Evolutionary conservation across 805 yeast genomes (phyloP).

Genomic region (Cephaloascus fragrans): DNA sequence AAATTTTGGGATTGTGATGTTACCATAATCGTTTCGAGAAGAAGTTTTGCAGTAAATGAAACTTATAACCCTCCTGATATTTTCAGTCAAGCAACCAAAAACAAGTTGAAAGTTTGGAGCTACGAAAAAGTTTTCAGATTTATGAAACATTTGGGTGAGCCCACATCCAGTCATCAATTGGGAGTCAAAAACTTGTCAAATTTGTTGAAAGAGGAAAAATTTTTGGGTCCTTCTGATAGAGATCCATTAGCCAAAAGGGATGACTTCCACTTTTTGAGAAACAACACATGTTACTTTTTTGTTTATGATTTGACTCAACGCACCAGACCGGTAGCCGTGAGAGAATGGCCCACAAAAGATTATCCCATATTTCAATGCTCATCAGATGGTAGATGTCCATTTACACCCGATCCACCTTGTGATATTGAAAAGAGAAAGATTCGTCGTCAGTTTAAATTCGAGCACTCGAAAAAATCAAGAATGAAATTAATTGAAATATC

Average conservation of each 20-base stretch:
- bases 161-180: slow-evolving; percentile 9
- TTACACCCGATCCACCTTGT: slow-evolving; percentile 47
- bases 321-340: slow-evolving; percentile 68
- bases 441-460: slow-evolving; percentile 11
- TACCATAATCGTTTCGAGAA: slow-evolving; percentile 71
- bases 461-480: slow-evolving; percentile 19
- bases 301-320: slow-evolving; percentile 74
- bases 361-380: slow-evolving; percentile 53
- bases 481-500: slow-evolving; percentile 15
- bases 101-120: slow-evolving; percentile 76
- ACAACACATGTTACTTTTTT: slow-evolving; percentile 49
- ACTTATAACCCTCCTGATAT: slow-evolving; percentile 49
- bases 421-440: slow-evolving; percentile 13
- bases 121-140: slow-evolving; percentile 79
- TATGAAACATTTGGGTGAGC: slow-evolving; percentile 50
- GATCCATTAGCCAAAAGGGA: slow-evolving; percentile 81
- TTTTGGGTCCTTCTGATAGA: slow-evolving; percentile 80
- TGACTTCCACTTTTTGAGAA: slow-evolving; percentile 73
- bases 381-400: slow-evolving; percentile 74
- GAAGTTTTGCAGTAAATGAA: slow-evolving; percentile 31
- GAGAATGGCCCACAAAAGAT: slow-evolving; percentile 55
- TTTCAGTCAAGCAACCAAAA: slow-evolving; percentile 48
- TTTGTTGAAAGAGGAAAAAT: slow-evolving; percentile 72
- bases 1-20: slow-evolving; percentile 51
- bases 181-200: slow-evolving; percentile 36